These are phyloP conservation scores for Alliaria petiolata DNA, from an alignment of 345 rosid genomes.

Conservation along the genomic window DNA sequence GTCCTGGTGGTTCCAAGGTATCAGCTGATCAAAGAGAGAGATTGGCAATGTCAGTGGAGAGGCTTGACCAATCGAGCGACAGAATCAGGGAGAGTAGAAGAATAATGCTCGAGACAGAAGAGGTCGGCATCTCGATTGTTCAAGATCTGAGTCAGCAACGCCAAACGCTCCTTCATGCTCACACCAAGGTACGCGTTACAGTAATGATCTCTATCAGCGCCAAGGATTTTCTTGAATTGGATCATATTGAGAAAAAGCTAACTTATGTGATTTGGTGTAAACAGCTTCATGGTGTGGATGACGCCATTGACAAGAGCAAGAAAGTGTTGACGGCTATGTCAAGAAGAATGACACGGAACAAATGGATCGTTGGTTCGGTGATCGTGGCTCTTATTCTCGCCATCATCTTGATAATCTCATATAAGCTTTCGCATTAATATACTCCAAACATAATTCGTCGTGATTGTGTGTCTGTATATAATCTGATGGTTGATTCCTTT, in stretches of 20 bases:
- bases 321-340: slow-evolving; percentile 63
- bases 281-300: slow-evolving; percentile 84
- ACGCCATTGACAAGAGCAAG: slow-evolving; percentile 86
- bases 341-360: slow-evolving; percentile 77
- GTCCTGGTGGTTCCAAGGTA: slow-evolving; percentile 35
- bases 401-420: slow-evolving; percentile 56
- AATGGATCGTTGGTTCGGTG: slow-evolving; percentile 58
- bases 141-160: slow-evolving; percentile 90
- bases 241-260: not conserved
- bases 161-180: slow-evolving; percentile 80
- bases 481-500: slow-evolving; percentile 11
- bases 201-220: not conserved
- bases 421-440: slow-evolving; percentile 47
- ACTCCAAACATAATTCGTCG: not conserved
- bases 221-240: not conserved
- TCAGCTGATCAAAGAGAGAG: slow-evolving; percentile 79
- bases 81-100: slow-evolving; percentile 87
- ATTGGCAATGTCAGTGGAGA: slow-evolving; percentile 71
- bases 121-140: slow-evolving; percentile 76
- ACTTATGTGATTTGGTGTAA: not conserved
- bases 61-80: slow-evolving; percentile 68
- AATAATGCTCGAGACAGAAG: slow-evolving; percentile 85
- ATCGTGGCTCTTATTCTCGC: slow-evolving; percentile 65
- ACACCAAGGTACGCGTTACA: slow-evolving; percentile 46
- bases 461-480: not conserved